Conservation (phyloP, 2,329 filamentous ascomycete species). For the Cytospora piceae region DNA sequence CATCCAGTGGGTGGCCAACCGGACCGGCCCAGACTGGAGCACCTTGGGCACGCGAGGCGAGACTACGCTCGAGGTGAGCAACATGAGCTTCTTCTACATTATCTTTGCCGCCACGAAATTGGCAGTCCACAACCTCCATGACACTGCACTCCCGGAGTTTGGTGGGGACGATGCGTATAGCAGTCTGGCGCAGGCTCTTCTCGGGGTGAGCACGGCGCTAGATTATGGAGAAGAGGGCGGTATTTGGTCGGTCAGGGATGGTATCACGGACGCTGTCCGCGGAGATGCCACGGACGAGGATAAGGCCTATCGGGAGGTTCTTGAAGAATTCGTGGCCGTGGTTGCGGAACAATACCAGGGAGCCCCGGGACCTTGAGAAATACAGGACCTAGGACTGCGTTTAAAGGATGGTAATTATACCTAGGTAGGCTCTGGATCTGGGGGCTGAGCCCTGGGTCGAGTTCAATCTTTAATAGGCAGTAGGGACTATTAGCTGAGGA, state of each 20-base stretch:
- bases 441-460: neutral
- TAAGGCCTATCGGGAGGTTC: neutral
- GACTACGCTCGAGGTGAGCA: constrained; percentile 1
- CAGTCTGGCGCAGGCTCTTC: constrained; percentile 3
- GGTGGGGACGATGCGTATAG: neutral
- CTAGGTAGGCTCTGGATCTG: neutral
- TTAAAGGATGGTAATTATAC: too few relatives aligned
- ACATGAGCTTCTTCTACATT: constrained; percentile 13
- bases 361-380: neutral
- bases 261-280: neutral
- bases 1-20: constrained; percentile 2
- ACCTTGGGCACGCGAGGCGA: neutral
- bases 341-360: neutral
- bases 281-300: neutral
- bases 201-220: constrained; percentile 8
- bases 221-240: constrained; percentile 1
- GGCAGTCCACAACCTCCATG: neutral
- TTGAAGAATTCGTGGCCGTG: neutral
- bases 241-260: neutral
- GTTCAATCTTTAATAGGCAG: neutral
- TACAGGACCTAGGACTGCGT: neutral
- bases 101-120: constrained; percentile 10
- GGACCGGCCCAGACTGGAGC: neutral
- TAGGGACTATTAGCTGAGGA: neutral
- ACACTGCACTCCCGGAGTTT: neutral